Evolutionary conservation across 2,329 filamentous ascomycete species (phyloP).

Genomic region (Sphaerostilbella broomeana): DNA sequence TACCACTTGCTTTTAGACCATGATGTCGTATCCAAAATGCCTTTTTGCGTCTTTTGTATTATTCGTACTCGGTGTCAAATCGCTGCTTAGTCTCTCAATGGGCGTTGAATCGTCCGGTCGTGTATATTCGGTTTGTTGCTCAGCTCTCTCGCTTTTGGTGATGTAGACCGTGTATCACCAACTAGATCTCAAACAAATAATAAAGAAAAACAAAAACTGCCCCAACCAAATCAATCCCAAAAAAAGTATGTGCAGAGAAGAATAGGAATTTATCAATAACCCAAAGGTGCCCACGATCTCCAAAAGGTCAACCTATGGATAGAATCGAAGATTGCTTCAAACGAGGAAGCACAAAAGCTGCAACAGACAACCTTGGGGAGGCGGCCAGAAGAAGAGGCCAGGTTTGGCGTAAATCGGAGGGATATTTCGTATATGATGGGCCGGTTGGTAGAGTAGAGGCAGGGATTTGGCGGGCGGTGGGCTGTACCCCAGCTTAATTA

Average conservation of each 20-base stretch:
- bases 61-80: background rate
- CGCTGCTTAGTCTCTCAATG: no score
- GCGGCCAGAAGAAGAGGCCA: background rate
- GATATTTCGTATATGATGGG: no score
- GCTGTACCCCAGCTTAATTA: slow-evolving; percentile 10
- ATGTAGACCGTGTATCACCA: no score
- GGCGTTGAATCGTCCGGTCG: no score
- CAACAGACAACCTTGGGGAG: background rate
- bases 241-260: background rate
- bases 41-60: background rate
- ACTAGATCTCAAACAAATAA: no score
- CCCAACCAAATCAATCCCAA: no score
- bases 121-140: background rate
- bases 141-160: background rate
- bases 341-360: background rate
- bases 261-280: no score
- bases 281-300: background rate
- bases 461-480: slow-evolving; percentile 6
- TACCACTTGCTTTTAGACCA: background rate
- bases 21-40: slow-evolving; percentile 2
- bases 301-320: slow-evolving; percentile 3
- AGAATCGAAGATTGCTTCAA: background rate
- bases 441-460: no score
- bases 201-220: no score
- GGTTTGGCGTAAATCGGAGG: no score